Conservation (phyloP, 1,284 basidiomycete genomes). For the Pterula multifida region DNA sequence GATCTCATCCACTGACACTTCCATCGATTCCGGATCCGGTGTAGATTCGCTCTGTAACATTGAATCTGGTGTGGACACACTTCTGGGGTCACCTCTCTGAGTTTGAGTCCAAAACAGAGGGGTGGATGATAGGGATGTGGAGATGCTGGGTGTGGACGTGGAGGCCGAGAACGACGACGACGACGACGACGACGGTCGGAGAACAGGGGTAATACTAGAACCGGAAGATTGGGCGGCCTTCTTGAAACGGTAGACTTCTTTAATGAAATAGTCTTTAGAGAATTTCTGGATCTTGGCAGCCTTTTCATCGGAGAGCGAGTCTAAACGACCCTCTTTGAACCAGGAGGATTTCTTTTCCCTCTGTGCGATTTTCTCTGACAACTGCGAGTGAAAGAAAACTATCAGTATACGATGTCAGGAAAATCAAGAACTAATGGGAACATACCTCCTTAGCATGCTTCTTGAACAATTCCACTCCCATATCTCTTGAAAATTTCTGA, state of each 20-base stretch:
- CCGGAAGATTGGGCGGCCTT: slow-evolving; percentile 23
- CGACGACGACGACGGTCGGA: slow-evolving; percentile 14
- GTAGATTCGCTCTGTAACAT: slow-evolving; percentile 11
- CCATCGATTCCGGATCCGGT: slow-evolving; percentile 16
- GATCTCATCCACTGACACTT: slow-evolving; percentile 37
- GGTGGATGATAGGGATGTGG: slow-evolving; percentile 11
- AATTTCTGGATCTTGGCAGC: slow-evolving; percentile 86
- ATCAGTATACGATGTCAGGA: background rate
- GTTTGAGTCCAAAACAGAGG: slow-evolving; percentile 10
- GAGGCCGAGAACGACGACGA: slow-evolving; percentile 12
- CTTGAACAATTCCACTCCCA: slow-evolving; percentile 88
- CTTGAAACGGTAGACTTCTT: slow-evolving; percentile 52
- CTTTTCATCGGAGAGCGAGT: slow-evolving; percentile 79
- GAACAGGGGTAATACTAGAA: slow-evolving; percentile 16
- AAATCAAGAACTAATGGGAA: slow-evolving; percentile 9
- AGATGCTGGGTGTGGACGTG: background rate
- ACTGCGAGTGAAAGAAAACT: slow-evolving; percentile 23
- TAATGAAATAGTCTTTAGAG: slow-evolving; percentile 76
- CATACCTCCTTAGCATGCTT: slow-evolving; percentile 88
- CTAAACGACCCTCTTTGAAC: slow-evolving; percentile 61
- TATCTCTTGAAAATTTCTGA: slow-evolving; percentile 76
- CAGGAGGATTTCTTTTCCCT: slow-evolving; percentile 90
- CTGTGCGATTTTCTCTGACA: slow-evolving; percentile 72
- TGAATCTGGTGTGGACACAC: slow-evolving; percentile 14
- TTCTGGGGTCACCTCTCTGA: slow-evolving; percentile 10